Evolutionary conservation across 306 rosid genomes (phyloP).

Genomic region (Urtica urens): DNA sequence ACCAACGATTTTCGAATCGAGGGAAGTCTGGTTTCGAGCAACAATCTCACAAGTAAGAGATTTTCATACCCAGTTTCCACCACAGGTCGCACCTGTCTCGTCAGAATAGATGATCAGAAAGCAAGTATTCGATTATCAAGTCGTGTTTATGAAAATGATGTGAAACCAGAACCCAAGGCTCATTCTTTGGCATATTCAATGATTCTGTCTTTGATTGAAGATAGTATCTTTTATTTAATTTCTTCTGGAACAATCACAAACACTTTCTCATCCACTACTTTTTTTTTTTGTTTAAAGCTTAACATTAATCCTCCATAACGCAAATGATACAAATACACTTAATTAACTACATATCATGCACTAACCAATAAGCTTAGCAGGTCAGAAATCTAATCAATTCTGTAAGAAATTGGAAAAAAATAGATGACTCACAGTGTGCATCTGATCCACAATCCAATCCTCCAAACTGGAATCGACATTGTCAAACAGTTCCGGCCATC

Average conservation of each 20-base stretch:
- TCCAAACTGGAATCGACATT: slow-evolving; percentile 48
- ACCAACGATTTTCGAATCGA: slow-evolving; percentile 65
- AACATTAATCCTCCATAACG: no score
- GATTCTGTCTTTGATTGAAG: no score
- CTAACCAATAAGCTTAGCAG: background rate
- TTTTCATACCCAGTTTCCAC: slow-evolving; percentile 96
- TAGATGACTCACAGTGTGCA: slow-evolving; percentile 47
- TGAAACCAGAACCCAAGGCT: no score
- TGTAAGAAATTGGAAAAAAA: slow-evolving; percentile 5
- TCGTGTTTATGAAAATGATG: no score
- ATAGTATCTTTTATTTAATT: no score
- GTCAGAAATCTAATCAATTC: slow-evolving; percentile 3
- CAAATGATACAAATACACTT: slow-evolving; percentile 10
- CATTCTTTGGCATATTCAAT: no score
- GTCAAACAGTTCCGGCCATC: slow-evolving; percentile 66
- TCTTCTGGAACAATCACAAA: no score
- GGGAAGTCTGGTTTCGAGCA: slow-evolving; percentile 60
- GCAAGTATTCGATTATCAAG: no score
- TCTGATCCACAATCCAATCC: slow-evolving; percentile 70
- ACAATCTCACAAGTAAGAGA: slow-evolving; percentile 70
- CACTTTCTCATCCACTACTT: no score
- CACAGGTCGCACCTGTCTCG: slow-evolving; percentile 83
- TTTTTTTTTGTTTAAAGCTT: no score
- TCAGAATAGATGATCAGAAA: slow-evolving; percentile 4
- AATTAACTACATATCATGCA: background rate